Base-by-base conservation (phyloP, 2,329 filamentous ascomycete genomes). In the Sphaerulina populicola region DNA sequence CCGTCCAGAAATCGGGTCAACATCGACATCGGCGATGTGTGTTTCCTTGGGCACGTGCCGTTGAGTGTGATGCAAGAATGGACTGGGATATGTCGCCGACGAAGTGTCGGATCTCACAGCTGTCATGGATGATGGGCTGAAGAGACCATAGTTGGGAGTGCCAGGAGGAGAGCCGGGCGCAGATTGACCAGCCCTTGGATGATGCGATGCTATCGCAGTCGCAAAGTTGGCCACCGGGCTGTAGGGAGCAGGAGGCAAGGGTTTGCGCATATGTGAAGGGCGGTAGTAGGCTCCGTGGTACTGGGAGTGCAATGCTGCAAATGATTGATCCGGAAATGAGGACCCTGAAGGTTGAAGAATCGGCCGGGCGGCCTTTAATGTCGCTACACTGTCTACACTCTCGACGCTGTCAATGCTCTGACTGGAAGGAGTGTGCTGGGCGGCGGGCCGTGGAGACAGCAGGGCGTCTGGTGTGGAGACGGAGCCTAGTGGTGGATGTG, bases 11-110 rank as follows among this genome's bases (percentile, higher is more conserved):
- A 88, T 78, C 48, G 80, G 80, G 68, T 97, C 89, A 56, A 90
- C 83, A 64, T 97, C 91, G 60, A 96, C 88, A 63, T 90, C 83
- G 47, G 88, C 90, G 57, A 90, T 88, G 70, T 95, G 87, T 8
- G 91, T 96, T 48, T 76, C 74, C 60, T 75, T 76, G 30, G 74
- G 74, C n/a, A 69, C 67, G 58, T 75, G 72, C 14, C 71, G 60
- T 47, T 76, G 74, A 14, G 70, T 73, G 56, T 70, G 71, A 57
- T 77, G 74, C 43, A 77, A 65, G 60, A 73, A 76, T 0, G 74
- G 74, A 56, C 70, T 74, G 15, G 74, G 69, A 58, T 76, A 76
- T 41, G 68, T 71, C 23, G 70, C 69, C 29, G 67, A 60, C 41
- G 60, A 69, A 6, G 49, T 54, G 62, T 64, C 52, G 64, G 40